phyloP scores from a whole-genome alignment of 139 green algal species.

The Chlamydomonas incerta region DNA sequence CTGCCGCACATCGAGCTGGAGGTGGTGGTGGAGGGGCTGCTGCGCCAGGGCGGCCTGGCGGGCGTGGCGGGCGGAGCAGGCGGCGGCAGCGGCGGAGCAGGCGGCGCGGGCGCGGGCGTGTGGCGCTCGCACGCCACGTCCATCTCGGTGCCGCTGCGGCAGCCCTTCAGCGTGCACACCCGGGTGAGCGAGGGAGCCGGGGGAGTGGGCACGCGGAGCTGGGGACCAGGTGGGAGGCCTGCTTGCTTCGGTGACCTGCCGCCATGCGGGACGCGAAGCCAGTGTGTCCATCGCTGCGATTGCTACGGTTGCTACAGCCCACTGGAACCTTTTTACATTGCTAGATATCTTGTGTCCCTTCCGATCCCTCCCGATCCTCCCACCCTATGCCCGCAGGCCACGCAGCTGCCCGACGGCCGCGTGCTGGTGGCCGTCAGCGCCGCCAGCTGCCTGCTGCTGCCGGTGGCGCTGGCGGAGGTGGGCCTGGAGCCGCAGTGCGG shows the following conservation, averaged over 20 bases:
- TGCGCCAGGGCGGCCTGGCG: no score
- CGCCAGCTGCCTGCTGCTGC: constrained; percentile 9
- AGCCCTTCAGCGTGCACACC: constrained; percentile 7
- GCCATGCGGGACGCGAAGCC: no score
- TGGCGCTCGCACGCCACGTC: constrained; percentile 31
- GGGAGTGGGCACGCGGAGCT: not conserved
- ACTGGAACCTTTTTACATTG: no score
- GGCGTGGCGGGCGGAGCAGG: no score
- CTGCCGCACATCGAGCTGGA: constrained; percentile 28
- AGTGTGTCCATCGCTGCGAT: no score
- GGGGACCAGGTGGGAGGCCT: no score
- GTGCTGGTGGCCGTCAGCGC: not conserved
- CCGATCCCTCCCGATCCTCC: no score
- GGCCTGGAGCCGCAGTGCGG: constrained; percentile 38
- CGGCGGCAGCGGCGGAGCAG: no score
- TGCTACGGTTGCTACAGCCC: no score
- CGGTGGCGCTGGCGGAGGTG: not conserved
- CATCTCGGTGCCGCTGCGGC: constrained; percentile 8
- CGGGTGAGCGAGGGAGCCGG: not conserved
- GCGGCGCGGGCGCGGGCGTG: not conserved
- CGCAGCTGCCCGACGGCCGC: constrained; percentile 23
- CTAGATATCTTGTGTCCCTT: not conserved
- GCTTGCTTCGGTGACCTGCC: no score
- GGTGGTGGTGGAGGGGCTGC: constrained; percentile 41
- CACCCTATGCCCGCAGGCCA: constrained; percentile 9